Base-by-base conservation (phyloP, 768 basidiomycete species). In the Pleurotus giganteus region DNA sequence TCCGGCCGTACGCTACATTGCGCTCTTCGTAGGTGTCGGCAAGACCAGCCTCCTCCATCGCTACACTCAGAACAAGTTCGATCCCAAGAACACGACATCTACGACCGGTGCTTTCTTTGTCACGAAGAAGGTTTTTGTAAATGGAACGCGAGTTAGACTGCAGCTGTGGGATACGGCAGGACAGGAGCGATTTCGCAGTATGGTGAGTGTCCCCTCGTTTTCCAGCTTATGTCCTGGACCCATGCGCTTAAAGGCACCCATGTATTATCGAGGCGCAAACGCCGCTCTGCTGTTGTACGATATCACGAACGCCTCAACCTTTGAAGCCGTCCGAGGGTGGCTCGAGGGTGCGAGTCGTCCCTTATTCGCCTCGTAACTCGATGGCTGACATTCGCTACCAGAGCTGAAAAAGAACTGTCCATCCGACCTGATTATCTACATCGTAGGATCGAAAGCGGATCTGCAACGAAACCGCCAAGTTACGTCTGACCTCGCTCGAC, bases 221-320 rank as follows among this genome's bases (percentile, higher is more conserved):
- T 6, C 53, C 11, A 31, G 36, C 34, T 42, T 56, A 53, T 56
- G 46, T 59, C 59, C 59, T 24, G 52, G 41, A 43, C 50, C 44
- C 61, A 62, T n/a, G 60, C 57, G 6, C 44, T 28, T 27, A 45
- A 63, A 92, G 92, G 94, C 94, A 63, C 92, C 91, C 61, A 94
- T 96, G 88, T 96, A 95, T 76, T 95, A 95, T 80, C 86, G 93
- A 73, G 81, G 93, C 68, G 91, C 94, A 64, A 91, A 95, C 67
- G 94, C 94, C 60, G 94, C 94, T 32, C 81, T 98, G 59, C 79
- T 97, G 62, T 80, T 96, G 68, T 98, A 98, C 74, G 94, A 98
- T 78, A 92, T 96, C 62, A 95, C 95, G 65, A 92, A 91, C 72
- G 81, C 82, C 56, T 77, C 86, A 54, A 89, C 89, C 24, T 94